Conservation (phyloP, 306 rosid species). For the Coriaria nepalensis region DNA sequence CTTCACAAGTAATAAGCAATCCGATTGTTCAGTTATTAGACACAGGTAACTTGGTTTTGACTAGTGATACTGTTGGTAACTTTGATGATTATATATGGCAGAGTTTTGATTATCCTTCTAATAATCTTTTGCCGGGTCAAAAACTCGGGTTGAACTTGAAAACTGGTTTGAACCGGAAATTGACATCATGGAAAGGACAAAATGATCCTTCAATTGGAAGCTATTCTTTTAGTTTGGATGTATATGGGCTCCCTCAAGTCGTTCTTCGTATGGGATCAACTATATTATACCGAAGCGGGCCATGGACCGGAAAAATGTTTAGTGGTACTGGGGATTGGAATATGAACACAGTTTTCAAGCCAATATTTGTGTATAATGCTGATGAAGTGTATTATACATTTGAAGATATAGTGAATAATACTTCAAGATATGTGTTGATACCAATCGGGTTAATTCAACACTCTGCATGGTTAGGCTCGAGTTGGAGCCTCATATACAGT, state of each 20-base stretch:
- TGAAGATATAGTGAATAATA: slow-evolving; percentile 16
- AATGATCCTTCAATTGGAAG: slow-evolving; percentile 29
- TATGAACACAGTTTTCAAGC: slow-evolving; percentile 26
- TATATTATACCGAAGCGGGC: slow-evolving; percentile 32
- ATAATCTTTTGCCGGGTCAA: slow-evolving; percentile 36
- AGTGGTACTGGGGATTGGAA: slow-evolving; percentile 16
- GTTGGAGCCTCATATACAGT: slow-evolving; percentile 17
- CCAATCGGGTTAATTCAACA: slow-evolving; percentile 25
- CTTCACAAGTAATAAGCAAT: slow-evolving; percentile 8
- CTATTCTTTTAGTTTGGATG: slow-evolving; percentile 24
- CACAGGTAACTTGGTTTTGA: slow-evolving; percentile 32
- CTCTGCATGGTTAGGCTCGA: slow-evolving; percentile 22
- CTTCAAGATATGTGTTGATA: slow-evolving; percentile 23
- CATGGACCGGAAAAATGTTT: slow-evolving; percentile 29
- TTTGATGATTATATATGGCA: slow-evolving; percentile 29
- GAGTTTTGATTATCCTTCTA: slow-evolving; percentile 40
- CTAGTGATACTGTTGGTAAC: slow-evolving; percentile 7
- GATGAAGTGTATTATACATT: slow-evolving; percentile 30
- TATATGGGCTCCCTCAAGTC: slow-evolving; percentile 30
- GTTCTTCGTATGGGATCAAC: slow-evolving; percentile 19
- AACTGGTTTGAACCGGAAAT: slow-evolving; percentile 25
- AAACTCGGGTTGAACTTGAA: slow-evolving; percentile 37
- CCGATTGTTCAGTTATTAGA: slow-evolving; percentile 25
- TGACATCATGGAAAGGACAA: slow-evolving; percentile 27
- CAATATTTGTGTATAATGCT: slow-evolving; percentile 21